Conservation (phyloP, 768 basidiomycete species). For the Boletus fagicola region DNA sequence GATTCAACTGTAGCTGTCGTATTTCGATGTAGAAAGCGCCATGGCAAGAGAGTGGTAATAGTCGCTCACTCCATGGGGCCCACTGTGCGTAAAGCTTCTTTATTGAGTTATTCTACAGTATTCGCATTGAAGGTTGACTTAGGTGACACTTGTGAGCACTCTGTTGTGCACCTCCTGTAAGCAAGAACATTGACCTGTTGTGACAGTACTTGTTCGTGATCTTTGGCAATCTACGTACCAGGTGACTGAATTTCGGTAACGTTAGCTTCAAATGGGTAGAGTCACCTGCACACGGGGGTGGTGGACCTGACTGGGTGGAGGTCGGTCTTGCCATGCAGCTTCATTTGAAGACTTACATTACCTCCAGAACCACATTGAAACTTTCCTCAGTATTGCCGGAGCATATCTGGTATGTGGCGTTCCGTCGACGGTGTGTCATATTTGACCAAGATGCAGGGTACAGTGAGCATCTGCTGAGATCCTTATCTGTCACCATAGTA, state of each 20-base stretch:
- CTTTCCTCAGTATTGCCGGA: constrained; percentile 81
- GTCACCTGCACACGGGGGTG: constrained; percentile 74
- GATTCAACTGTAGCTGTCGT: neutral
- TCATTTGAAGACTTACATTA: neutral
- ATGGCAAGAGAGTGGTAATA: constrained; percentile 77
- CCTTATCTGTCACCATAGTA: neutral
- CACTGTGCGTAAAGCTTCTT: constrained; percentile 46
- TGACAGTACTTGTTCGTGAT: constrained; percentile 79
- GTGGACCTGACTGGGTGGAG: constrained; percentile 90
- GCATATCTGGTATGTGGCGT: constrained; percentile 67
- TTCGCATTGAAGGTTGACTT: constrained; percentile 40
- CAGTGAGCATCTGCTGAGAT: constrained; percentile 47
- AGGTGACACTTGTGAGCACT: constrained; percentile 46
- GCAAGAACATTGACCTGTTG: constrained; percentile 4
- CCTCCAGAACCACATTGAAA: constrained; percentile 75
- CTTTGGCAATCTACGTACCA: neutral
- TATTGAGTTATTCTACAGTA: neutral
- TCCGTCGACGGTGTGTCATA: neutral
- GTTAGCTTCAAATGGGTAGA: constrained; percentile 95
- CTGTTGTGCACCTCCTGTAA: neutral
- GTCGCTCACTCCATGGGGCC: constrained; percentile 87
- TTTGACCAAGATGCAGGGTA: constrained; percentile 49
- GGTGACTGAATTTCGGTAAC: constrained; percentile 6
- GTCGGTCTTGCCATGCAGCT: constrained; percentile 35
- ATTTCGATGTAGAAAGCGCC: constrained; percentile 48